A percentile compares a stretch with the other conserved stretches of the same genome.
These are phyloP conservation scores for Lentinula lateritia DNA, from an alignment of 768 basidiomycete species.

Conservation along the genomic window DNA sequence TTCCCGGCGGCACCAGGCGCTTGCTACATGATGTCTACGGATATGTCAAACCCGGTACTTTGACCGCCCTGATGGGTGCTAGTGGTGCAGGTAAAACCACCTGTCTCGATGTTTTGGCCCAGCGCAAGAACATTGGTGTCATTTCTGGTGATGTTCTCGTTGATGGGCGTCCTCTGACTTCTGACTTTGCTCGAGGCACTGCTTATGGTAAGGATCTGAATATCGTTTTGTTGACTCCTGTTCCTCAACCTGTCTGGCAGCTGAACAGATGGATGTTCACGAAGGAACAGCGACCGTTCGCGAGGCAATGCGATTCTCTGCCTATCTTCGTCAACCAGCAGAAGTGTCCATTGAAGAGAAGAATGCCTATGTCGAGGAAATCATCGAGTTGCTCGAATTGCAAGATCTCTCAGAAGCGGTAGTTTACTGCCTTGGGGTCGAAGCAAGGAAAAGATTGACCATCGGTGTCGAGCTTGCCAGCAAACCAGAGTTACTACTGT, in stretches of 20 bases:
- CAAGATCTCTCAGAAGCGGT: slow-evolving; percentile 82
- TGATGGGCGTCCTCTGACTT: slow-evolving; percentile 55
- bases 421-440: slow-evolving; percentile 62
- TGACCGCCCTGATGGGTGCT: slow-evolving; percentile 79
- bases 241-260: slow-evolving; percentile 26
- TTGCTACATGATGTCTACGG: slow-evolving; percentile 75
- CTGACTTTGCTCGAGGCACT: slow-evolving; percentile 56
- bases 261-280: slow-evolving; percentile 85
- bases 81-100: slow-evolving; percentile 75
- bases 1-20: slow-evolving; percentile 50
- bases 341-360: slow-evolving; percentile 67
- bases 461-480: slow-evolving; percentile 91
- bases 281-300: slow-evolving; percentile 77
- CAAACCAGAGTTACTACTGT: slow-evolving; percentile 74
- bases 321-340: slow-evolving; percentile 75
- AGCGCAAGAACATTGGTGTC: slow-evolving; percentile 67
- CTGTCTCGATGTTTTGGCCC: slow-evolving; percentile 68
- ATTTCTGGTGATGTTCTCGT: slow-evolving; percentile 60
- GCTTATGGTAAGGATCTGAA: slow-evolving; percentile 56
- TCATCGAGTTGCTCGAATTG: slow-evolving; percentile 78
- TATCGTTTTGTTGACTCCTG: slow-evolving; percentile 17
- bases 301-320: slow-evolving; percentile 82
- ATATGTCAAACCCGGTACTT: slow-evolving; percentile 80
- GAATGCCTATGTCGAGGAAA: slow-evolving; percentile 74
- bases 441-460: slow-evolving; percentile 79